A percentile compares a stretch with the other conserved stretches of the same genome.
Conservation (phyloP, 2,329 filamentous ascomycete species). For the Tolypocladium capitatum region DNA sequence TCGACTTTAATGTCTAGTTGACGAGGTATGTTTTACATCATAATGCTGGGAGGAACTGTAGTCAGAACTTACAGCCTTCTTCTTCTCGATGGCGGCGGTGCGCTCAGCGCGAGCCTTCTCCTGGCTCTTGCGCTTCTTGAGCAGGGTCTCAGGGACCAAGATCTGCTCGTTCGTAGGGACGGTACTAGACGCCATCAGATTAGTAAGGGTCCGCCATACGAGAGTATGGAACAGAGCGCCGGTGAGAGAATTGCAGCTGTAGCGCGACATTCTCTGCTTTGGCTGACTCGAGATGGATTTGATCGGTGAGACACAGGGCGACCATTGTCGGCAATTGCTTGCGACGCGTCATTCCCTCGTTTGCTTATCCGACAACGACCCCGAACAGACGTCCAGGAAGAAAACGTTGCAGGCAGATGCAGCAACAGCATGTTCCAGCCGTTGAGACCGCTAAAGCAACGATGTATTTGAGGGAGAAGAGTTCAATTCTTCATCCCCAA, state of each 20-base stretch:
- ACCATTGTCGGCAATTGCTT: conserved; percentile 1
- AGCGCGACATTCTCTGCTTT: conserved; percentile 83
- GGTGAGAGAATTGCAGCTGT: conserved; percentile 86
- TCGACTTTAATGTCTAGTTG: conserved; percentile 83
- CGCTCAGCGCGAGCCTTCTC: conserved; percentile 96
- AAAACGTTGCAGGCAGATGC: conserved; percentile 18
- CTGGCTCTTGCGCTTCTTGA: conserved; percentile 99
- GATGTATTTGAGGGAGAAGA: conserved; percentile 69
- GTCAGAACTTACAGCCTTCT: conserved; percentile 71
- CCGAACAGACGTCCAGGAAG: conserved; percentile 30
- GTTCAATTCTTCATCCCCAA: conserved; percentile 58
- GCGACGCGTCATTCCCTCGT: neutral
- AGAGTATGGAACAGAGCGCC: conserved; percentile 55
- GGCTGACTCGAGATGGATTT: conserved; percentile 78
- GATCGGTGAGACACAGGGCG: conserved; percentile 50
- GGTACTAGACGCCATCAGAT: conserved; percentile 60
- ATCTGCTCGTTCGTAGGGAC: conserved; percentile 92
- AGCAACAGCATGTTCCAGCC: conserved; percentile 14
- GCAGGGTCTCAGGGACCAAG: conserved; percentile 95
- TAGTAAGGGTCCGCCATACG: conserved; percentile 63
- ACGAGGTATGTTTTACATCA: conserved; percentile 84
- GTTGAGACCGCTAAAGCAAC: conserved; percentile 30
- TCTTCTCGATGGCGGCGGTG: conserved; percentile 66
- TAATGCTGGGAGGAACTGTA: conserved; percentile 22
- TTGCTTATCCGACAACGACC: conserved; percentile 67